Conservation (phyloP, 257 asterid species). For the Solanum dulcamara region DNA sequence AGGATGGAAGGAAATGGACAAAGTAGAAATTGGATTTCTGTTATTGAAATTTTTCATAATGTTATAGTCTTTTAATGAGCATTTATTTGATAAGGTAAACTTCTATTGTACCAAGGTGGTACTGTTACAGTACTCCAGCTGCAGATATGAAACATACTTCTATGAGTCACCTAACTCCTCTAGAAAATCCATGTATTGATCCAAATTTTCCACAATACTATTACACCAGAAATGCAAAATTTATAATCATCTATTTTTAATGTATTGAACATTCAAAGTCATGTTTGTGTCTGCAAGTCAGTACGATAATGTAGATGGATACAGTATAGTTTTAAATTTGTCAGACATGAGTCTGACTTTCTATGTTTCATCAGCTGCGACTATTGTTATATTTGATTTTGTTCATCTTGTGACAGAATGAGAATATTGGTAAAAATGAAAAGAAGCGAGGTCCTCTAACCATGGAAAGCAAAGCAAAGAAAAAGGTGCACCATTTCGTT, state of each 20-base stretch:
- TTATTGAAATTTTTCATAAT: not conserved
- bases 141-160: not conserved
- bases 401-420: conserved; percentile 36
- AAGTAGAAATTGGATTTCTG: not conserved
- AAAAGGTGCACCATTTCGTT: conserved; percentile 33
- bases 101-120: not conserved
- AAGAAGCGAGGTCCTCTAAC: conserved; percentile 49
- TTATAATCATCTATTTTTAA: not conserved
- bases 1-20: not conserved
- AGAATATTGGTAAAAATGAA: conserved; percentile 26
- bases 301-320: not conserved
- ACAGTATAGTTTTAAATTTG: not conserved
- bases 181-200: not conserved
- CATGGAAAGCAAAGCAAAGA: conserved; percentile 56
- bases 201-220: not conserved
- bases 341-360: not conserved
- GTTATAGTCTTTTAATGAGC: not conserved
- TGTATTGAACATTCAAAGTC: not conserved
- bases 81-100: not conserved
- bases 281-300: not conserved
- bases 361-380: not conserved
- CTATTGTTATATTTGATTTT: conserved; percentile 9
- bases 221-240: not conserved
- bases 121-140: not conserved
- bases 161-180: not conserved